Evolutionary conservation across 202 grass and related monocot species (phyloP).

Genomic region (Sporobolus alterniflorus): DNA sequence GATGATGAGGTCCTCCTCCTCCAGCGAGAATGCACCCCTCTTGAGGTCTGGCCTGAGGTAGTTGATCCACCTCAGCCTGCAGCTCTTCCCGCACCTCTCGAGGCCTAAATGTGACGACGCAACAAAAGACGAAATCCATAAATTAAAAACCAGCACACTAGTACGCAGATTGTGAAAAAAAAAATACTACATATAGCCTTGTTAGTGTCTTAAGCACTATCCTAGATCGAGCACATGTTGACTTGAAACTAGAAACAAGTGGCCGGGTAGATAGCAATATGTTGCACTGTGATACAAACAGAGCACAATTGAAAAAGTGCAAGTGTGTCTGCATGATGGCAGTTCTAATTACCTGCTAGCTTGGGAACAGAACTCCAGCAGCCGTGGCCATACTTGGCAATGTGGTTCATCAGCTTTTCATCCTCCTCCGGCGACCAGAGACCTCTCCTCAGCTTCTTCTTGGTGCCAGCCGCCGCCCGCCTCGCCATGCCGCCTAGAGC

Average conservation of each 20-base stretch:
- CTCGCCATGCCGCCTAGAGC: conserved; percentile 56
- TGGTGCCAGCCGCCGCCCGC: conserved; percentile 54
- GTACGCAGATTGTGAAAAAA: too few relatives aligned
- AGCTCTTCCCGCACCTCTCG: conserved; percentile 72
- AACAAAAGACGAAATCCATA: background rate
- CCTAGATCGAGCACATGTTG: background rate
- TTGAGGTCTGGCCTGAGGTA: conserved; percentile 73
- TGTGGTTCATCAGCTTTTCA: conserved; percentile 90
- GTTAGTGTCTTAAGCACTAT: background rate
- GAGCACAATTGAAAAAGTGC: background rate
- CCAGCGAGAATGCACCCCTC: conserved; percentile 71
- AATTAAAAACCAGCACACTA: background rate
- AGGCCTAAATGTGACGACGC: conserved; percentile 38
- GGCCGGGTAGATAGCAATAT: background rate
- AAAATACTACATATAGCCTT: too few relatives aligned
- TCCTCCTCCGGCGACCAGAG: conserved; percentile 98
- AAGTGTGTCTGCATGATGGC: background rate
- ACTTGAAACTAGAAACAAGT: background rate
- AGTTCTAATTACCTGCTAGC: conserved; percentile 70
- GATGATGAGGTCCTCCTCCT: conserved; percentile 71
- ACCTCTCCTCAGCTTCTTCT: conserved; percentile 88
- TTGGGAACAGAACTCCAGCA: conserved; percentile 97
- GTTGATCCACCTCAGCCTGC: conserved; percentile 74
- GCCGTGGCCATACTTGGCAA: conserved; percentile 90
- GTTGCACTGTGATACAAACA: background rate